These are phyloP conservation scores for Candida pseudoglaebosa DNA, from an alignment of 805 yeast species.

Conservation along the genomic window DNA sequence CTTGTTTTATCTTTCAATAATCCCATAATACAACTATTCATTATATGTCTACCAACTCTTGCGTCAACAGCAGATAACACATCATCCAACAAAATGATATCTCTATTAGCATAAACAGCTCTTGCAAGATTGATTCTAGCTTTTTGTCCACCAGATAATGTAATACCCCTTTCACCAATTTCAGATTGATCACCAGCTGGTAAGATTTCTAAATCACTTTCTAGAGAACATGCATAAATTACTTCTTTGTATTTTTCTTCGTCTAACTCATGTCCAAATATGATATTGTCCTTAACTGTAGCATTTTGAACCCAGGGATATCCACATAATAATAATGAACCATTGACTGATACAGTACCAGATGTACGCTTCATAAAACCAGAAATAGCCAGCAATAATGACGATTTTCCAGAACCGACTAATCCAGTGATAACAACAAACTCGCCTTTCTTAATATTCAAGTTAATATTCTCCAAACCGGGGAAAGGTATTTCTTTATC, in stretches of 20 bases:
- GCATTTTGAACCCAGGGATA: constrained; percentile 36
- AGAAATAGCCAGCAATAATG: constrained; percentile 33
- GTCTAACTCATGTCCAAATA: constrained; percentile 24
- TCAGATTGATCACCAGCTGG: constrained; percentile 35
- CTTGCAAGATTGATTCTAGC: constrained; percentile 34
- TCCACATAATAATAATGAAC: constrained; percentile 28
- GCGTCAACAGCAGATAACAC: constrained; percentile 38
- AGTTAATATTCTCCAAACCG: constrained; percentile 26
- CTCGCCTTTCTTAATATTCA: constrained; percentile 27
- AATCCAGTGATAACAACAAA: constrained; percentile 34
- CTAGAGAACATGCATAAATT: constrained; percentile 27
- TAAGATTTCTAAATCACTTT: constrained; percentile 27
- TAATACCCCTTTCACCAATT: constrained; percentile 36
- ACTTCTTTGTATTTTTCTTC: constrained; percentile 22
- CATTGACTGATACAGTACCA: constrained; percentile 28
- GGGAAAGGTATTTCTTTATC: constrained; percentile 18
- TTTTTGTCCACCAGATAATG: constrained; percentile 36
- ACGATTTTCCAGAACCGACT: constrained; percentile 36
- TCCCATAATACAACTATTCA: constrained; percentile 28
- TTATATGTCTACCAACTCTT: constrained; percentile 33
- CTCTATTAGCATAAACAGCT: constrained; percentile 29
- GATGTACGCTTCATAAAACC: constrained; percentile 32
- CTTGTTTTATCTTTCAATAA: constrained; percentile 26
- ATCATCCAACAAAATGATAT: constrained; percentile 30
- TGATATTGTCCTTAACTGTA: constrained; percentile 29